A percentile compares a stretch with the other conserved stretches of the same genome.
Evolutionary conservation across 495 filamentous ascomycete species (phyloP).

Genomic region (Aspergillus olivimuriae): DNA sequence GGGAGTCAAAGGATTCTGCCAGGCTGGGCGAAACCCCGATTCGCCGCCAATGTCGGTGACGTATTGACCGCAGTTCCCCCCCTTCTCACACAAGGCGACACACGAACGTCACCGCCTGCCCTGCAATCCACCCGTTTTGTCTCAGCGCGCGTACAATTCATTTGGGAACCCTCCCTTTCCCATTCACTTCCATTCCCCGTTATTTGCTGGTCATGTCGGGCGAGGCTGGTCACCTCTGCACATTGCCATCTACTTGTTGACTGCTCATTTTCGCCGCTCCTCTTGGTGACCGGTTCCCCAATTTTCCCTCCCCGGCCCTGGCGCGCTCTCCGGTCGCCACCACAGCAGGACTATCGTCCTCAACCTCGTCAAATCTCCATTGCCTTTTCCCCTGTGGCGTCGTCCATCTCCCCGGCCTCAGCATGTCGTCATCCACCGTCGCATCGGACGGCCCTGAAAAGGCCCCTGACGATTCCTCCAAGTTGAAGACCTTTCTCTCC

Average conservation of each 20-base stretch:
- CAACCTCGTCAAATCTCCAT: neutral
- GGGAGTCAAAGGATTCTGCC: too few species aligned
- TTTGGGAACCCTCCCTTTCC: too few species aligned
- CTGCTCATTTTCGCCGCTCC: too few species aligned
- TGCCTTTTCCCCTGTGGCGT: neutral
- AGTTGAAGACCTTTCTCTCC: conserved; percentile 74
- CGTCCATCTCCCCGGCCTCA: neutral
- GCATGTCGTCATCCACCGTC: conserved; percentile 28
- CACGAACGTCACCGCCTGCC: too few species aligned
- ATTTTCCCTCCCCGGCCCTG: too few species aligned
- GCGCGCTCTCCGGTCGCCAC: too few species aligned
- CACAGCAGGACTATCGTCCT: neutral
- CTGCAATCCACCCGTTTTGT: neutral
- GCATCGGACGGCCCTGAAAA: conserved; percentile 47
- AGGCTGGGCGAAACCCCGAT: too few species aligned
- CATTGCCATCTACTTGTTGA: neutral
- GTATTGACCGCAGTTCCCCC: too few species aligned
- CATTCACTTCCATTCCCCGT: neutral
- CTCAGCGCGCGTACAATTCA: too few species aligned
- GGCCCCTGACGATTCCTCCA: conserved; percentile 69
- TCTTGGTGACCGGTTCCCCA: too few species aligned
- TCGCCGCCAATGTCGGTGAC: too few species aligned
- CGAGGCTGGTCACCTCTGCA: neutral
- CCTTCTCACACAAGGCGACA: too few species aligned
- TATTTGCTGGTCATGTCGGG: neutral